Evolutionary conservation across 257 asterid genomes (phyloP).

Genomic region (Solanum ossicruentum): DNA sequence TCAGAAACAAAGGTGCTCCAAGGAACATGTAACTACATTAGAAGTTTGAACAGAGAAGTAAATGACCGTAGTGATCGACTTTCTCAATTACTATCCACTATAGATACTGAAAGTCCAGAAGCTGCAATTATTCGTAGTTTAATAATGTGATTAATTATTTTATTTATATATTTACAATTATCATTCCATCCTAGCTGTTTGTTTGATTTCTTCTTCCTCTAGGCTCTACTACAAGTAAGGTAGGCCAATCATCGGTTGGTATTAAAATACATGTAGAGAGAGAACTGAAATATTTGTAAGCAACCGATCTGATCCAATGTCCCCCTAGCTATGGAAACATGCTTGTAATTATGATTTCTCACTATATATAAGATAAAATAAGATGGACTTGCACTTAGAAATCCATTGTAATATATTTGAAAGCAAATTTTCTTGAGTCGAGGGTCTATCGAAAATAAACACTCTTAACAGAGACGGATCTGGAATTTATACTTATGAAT

Average conservation of each 20-base stretch:
- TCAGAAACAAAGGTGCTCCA: constrained; percentile 1
- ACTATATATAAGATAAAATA: background rate
- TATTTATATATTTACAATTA: background rate
- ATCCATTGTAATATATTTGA: too few relatives aligned
- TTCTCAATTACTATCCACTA: background rate
- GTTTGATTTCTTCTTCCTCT: background rate
- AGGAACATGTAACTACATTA: constrained; percentile 6
- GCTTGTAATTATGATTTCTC: background rate
- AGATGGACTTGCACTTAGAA: too few relatives aligned
- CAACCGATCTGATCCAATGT: background rate
- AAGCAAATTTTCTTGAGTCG: too few relatives aligned
- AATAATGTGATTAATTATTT: background rate
- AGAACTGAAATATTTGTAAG: background rate
- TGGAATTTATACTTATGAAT: too few relatives aligned
- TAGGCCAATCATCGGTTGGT: background rate
- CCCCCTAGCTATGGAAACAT: background rate
- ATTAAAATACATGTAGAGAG: background rate
- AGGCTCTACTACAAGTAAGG: background rate
- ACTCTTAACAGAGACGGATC: too few relatives aligned
- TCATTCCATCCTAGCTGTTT: background rate
- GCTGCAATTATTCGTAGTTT: constrained; percentile 4
- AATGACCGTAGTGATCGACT: constrained; percentile 4
- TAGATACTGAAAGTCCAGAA: constrained; percentile 5
- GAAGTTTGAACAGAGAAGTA: background rate
- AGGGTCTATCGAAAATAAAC: too few relatives aligned